phyloP scores from a whole-genome alignment of 768 basidiomycete species.

The Strobilomyces echinocephalus region DNA sequence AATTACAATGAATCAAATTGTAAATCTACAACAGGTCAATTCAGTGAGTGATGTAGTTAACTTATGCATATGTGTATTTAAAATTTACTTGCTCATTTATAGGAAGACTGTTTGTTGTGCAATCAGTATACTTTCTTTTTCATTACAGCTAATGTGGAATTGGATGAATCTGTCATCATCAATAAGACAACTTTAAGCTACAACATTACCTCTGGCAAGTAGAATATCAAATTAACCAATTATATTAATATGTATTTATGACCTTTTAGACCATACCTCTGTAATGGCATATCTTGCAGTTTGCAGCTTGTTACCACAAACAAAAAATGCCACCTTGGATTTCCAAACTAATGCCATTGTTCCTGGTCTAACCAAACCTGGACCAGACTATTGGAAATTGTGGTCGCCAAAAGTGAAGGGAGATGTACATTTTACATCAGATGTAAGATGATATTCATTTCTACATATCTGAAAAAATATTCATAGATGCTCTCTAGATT shows the following conservation, averaged over 20 bases:
- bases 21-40: too few species aligned
- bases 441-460: too few species aligned
- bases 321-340: not conserved
- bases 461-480: too few species aligned
- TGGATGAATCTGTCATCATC: not conserved
- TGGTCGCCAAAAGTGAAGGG: not conserved
- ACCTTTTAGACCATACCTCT: not conserved
- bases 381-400: constrained; percentile 2
- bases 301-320: not conserved
- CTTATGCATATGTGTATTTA: too few species aligned
- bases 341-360: not conserved
- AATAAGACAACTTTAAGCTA: not conserved
- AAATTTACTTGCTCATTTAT: too few species aligned
- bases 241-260: not conserved
- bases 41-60: too few species aligned
- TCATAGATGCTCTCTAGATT: too few species aligned
- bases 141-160: not conserved
- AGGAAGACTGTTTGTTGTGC: not conserved
- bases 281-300: not conserved
- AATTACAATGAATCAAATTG: too few species aligned
- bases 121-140: not conserved
- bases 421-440: too few species aligned
- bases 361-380: not conserved
- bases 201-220: not conserved
- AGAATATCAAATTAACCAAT: not conserved